phyloP scores from a whole-genome alignment of 345 rosid species.

The Eucalyptus virginea region DNA sequence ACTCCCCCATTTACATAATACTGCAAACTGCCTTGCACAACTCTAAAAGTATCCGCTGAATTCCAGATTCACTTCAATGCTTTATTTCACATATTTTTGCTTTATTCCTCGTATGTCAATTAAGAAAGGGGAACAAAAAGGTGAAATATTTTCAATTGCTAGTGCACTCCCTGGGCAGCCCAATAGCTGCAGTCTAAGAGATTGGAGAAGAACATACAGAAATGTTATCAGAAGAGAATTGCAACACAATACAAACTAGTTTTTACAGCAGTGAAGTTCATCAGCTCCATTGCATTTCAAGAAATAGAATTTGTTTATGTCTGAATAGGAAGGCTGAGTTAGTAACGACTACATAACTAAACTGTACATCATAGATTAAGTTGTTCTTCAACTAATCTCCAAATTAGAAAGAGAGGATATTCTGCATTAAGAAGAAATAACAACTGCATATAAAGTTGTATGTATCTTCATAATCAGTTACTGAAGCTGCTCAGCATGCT shows the following conservation, averaged over 20 bases:
- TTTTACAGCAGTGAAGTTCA: slow-evolving; percentile 91
- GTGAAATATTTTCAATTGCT: not conserved
- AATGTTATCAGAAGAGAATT: not conserved
- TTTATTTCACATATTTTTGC: not conserved
- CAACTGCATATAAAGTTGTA: not conserved
- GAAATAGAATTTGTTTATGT: slow-evolving; percentile 76
- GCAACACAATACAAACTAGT: not conserved
- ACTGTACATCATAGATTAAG: not conserved
- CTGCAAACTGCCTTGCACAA: not conserved
- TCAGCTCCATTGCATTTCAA: slow-evolving; percentile 97
- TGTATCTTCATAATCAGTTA: not conserved
- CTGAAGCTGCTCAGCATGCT: not conserved
- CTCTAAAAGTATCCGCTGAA: not conserved
- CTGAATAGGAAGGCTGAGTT: slow-evolving; percentile 16
- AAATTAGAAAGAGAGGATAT: not conserved
- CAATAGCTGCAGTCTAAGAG: not conserved
- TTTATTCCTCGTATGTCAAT: not conserved
- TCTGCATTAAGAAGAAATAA: not conserved
- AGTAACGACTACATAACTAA: not conserved
- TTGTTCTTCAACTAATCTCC: not conserved
- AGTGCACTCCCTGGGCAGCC: not conserved
- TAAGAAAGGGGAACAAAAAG: not conserved
- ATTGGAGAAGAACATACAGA: not conserved
- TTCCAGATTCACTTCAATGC: not conserved
- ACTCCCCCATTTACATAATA: not conserved